These are phyloP conservation scores for Leishmania tropica DNA, from an alignment of 208 protist species.

Conservation along the genomic window DNA sequence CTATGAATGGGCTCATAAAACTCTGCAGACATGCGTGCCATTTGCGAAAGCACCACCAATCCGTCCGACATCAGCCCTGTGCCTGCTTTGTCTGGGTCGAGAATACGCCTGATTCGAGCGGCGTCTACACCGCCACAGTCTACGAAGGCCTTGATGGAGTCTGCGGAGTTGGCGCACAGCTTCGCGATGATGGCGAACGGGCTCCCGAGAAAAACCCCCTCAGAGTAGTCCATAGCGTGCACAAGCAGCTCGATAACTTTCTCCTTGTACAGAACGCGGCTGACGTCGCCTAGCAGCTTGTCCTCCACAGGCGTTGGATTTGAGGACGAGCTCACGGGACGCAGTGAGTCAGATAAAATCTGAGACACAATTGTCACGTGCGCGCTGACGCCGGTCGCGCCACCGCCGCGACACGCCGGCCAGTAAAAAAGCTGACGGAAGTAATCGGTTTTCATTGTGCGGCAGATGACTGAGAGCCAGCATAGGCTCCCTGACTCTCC, in stretches of 20 bases:
- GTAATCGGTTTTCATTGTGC: slow-evolving; percentile 72
- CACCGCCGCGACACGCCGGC: slow-evolving; percentile 83
- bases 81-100: slow-evolving; percentile 81
- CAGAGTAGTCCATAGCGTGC: slow-evolving; percentile 77
- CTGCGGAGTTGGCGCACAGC: slow-evolving; percentile 69
- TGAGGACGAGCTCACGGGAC: slow-evolving; percentile 40
- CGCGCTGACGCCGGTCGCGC: slow-evolving; percentile 75
- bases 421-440: slow-evolving; percentile 79
- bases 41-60: slow-evolving; percentile 91
- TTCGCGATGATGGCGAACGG: slow-evolving; percentile 87
- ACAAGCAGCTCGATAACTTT: slow-evolving; percentile 81
- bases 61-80: slow-evolving; percentile 80
- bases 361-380: slow-evolving; percentile 84
- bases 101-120: slow-evolving; percentile 61
- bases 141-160: slow-evolving; percentile 88
- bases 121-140: slow-evolving; percentile 84
- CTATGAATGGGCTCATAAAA: slow-evolving; percentile 89
- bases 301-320: slow-evolving; percentile 41
- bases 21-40: slow-evolving; percentile 86
- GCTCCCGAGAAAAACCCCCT: slow-evolving; percentile 79
- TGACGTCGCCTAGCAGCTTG: slow-evolving; percentile 58
- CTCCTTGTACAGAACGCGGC: slow-evolving; percentile 80
- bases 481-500: slow-evolving; percentile 41
- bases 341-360: slow-evolving; percentile 72
- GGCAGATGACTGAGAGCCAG: slow-evolving; percentile 73